Evolutionary conservation across 2,329 filamentous ascomycete genomes (phyloP).

Genomic region (Sphaerostilbella broomeana): DNA sequence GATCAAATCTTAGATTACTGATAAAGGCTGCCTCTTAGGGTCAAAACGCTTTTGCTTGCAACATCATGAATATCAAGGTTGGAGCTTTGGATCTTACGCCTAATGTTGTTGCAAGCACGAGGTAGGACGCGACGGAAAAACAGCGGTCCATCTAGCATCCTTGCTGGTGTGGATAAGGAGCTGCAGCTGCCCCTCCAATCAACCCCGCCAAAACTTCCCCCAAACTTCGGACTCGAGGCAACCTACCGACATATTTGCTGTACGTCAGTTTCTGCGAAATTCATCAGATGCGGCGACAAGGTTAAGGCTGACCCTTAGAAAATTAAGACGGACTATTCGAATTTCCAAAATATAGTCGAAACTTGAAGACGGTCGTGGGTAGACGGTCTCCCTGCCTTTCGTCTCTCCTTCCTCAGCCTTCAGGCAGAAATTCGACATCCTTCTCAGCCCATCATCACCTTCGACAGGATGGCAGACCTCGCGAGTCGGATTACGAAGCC

Average conservation of each 20-base stretch:
- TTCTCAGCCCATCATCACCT: background rate
- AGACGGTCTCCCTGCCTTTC: constrained; percentile 2
- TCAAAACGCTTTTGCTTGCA: too few relatives aligned
- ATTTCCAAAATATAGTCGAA: too few relatives aligned
- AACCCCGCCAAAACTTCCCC: constrained; percentile 27
- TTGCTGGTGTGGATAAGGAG: constrained; percentile 6
- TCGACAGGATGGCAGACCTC: constrained; percentile 42
- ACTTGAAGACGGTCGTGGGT: constrained; percentile 8
- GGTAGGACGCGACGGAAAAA: constrained; percentile 28
- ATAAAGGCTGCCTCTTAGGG: too few relatives aligned
- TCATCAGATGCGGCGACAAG: too few relatives aligned
- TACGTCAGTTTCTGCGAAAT: constrained; percentile 4
- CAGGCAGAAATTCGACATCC: constrained; percentile 1
- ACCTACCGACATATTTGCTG: background rate
- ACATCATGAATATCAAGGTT: too few relatives aligned
- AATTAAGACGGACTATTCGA: too few relatives aligned
- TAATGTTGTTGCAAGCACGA: too few relatives aligned
- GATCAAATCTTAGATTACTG: too few relatives aligned
- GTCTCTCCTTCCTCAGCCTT: background rate
- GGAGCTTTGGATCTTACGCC: too few relatives aligned
- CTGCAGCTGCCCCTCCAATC: constrained; percentile 26
- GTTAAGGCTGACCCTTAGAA: too few relatives aligned
- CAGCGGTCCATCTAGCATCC: constrained; percentile 16
- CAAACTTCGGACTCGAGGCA: background rate
- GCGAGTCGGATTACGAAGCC: constrained; percentile 47